Evolutionary conservation across 495 filamentous ascomycete genomes (phyloP).

Genomic region (Mytilinidion resinicola): DNA sequence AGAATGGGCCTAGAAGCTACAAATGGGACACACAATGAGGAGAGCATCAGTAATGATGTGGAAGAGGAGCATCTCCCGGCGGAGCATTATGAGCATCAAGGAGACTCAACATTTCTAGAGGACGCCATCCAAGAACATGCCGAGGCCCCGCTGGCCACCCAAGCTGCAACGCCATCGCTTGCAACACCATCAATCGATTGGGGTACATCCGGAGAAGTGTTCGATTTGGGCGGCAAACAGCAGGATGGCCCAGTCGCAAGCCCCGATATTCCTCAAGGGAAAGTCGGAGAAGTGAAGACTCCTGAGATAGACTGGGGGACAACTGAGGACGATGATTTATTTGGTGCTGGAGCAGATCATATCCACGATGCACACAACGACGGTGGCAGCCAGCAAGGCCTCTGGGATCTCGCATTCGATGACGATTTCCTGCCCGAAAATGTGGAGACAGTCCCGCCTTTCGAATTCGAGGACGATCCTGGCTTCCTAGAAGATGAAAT

Average conservation of each 20-base stretch:
- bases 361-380: neutral
- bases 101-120: constrained; percentile 24
- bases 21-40: neutral
- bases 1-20: neutral
- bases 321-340: constrained; percentile 16
- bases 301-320: constrained; percentile 27
- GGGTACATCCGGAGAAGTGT: constrained; percentile 21
- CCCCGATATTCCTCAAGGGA: neutral
- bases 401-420: constrained; percentile 63
- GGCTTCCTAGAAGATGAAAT: constrained; percentile 58
- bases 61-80: constrained; percentile 12
- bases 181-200: constrained; percentile 18
- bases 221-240: constrained; percentile 22
- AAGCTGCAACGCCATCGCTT: constrained; percentile 2
- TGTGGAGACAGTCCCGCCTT: constrained; percentile 48
- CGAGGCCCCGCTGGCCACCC: constrained; percentile 13
- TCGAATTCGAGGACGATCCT: constrained; percentile 67
- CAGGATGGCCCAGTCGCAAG: constrained; percentile 13
- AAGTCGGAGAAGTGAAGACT: neutral
- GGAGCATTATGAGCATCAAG: constrained; percentile 27
- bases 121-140: constrained; percentile 22
- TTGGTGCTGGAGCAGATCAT: constrained; percentile 1
- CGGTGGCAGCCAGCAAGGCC: constrained; percentile 22
- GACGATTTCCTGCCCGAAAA: constrained; percentile 72
- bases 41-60: neutral